Base-by-base conservation (phyloP, 306 rosid species). In the Vicia faba region DNA sequence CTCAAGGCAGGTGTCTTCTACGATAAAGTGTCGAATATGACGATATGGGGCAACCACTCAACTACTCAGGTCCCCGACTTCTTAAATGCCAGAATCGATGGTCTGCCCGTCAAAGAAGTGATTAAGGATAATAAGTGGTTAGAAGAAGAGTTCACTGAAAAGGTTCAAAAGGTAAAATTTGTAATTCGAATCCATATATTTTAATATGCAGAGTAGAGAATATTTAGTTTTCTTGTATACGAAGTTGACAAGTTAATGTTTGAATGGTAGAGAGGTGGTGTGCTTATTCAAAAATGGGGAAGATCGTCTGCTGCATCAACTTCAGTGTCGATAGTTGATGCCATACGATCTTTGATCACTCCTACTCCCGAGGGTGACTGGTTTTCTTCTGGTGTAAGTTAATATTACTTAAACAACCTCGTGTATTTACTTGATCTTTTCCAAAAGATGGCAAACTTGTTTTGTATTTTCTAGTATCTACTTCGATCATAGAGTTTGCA, bases 261-360 rank as follows among this genome's bases (percentile, higher is more conserved):
- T 49, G 57, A 70, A 64, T 79, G 75, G 36, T 81, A 93, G 99
- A 90, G 99, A 82, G 99, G 99, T 56, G 97, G 99, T 7, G 83
- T 45, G 68, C 92, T 93, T 56, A 93, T 90, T 60, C 10, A 90
- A 64, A 93, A 93, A 76, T 93, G 99, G 99, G 99, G 99, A 70
- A 84, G 99, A 86, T 93, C 99, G 5, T 93, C 99, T 38, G 99
- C 99, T 72, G 99, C 99, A 71, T 93, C 99, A 45, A 93, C 99
- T 74, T 23, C 97, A 35, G 95, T 88, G 43, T 93, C 99, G 3
- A 79, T 90, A 61, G 95, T 78, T 35, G 99, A 93, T 73, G 99
- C 95, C 67, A 90, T 93, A 1, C 79, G 87, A 59, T 90, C 99
- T 59, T 72, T 93, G 78, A 38, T 91, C 65, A 93, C 78, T 75